phyloP scores from a whole-genome alignment of 257 asterid genomes.

The Penstemon barbatus region DNA sequence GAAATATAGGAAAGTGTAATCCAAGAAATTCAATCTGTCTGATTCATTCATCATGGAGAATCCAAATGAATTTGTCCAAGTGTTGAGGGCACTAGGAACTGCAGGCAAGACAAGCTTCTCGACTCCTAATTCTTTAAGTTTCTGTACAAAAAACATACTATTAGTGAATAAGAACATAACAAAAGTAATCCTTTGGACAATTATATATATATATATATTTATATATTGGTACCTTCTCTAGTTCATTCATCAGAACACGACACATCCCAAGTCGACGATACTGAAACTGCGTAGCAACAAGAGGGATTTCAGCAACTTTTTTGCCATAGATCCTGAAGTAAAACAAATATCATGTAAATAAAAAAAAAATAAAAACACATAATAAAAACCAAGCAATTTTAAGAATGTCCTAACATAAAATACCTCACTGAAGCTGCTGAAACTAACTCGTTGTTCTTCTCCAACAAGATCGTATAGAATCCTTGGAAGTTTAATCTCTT shows the following conservation, averaged over 20 bases:
- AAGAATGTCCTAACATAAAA: constrained; percentile 21
- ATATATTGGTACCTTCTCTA: constrained; percentile 64
- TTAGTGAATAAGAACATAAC: not conserved
- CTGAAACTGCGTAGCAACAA: constrained; percentile 79
- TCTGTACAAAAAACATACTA: constrained; percentile 41
- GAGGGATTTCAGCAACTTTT: constrained; percentile 88
- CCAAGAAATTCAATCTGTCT: constrained; percentile 57
- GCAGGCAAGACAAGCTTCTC: constrained; percentile 92
- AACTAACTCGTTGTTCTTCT: constrained; percentile 66
- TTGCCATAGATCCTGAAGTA: constrained; percentile 71
- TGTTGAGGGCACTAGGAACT: constrained; percentile 55
- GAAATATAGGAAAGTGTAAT: constrained; percentile 67
- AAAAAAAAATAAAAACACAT: not conserved
- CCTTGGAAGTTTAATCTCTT: constrained; percentile 79
- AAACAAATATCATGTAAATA: constrained; percentile 19
- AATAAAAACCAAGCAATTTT: constrained; percentile 13
- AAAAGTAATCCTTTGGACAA: not conserved
- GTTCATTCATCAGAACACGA: constrained; percentile 76
- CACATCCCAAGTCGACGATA: constrained; percentile 96
- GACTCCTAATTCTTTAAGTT: constrained; percentile 67
- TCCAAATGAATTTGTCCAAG: constrained; percentile 81
- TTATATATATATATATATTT: too few relatives aligned
- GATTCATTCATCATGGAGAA: constrained; percentile 60
- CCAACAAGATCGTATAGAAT: constrained; percentile 67
- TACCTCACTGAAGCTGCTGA: constrained; percentile 84